phyloP scores from a whole-genome alignment of 2,329 filamentous ascomycete genomes.

The Lasiodiplodia hormozganensis region DNA sequence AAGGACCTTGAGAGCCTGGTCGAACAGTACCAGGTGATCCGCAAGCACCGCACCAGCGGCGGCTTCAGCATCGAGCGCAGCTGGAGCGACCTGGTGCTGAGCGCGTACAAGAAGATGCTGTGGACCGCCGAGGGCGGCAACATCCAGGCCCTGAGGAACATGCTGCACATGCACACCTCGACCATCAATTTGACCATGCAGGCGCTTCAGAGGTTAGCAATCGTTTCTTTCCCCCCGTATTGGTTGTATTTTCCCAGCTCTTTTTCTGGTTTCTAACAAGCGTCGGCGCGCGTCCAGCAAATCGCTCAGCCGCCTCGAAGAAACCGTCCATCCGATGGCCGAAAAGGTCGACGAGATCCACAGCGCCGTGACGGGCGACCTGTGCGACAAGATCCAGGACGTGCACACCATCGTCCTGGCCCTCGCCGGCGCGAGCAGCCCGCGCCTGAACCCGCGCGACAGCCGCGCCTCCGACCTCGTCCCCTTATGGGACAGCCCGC shows the following conservation, averaged over 20 bases:
- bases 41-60: slow-evolving; percentile 48
- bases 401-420: slow-evolving; percentile 40
- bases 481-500: slow-evolving; percentile 15
- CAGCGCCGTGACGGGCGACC: slow-evolving; percentile 33
- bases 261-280: background rate
- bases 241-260: background rate
- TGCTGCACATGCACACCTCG: slow-evolving; percentile 52
- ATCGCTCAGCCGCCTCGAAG: slow-evolving; percentile 36
- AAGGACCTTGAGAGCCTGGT: slow-evolving; percentile 54
- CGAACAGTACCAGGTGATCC: slow-evolving; percentile 54
- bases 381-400: slow-evolving; percentile 41
- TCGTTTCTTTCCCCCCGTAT: too few species aligned
- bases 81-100: slow-evolving; percentile 53
- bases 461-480: slow-evolving; percentile 19
- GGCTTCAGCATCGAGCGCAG: slow-evolving; percentile 51
- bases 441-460: slow-evolving; percentile 24
- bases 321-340: slow-evolving; percentile 40
- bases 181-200: slow-evolving; percentile 50
- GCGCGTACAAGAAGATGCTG: slow-evolving; percentile 51
- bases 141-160: slow-evolving; percentile 47
- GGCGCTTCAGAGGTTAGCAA: slow-evolving; percentile 49
- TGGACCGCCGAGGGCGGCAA: slow-evolving; percentile 54
- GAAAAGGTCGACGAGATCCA: slow-evolving; percentile 43
- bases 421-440: slow-evolving; percentile 34
- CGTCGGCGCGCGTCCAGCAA: background rate